Evolutionary conservation across 2,329 filamentous ascomycete species (phyloP).

Genomic region (Penicillium crustosum): DNA sequence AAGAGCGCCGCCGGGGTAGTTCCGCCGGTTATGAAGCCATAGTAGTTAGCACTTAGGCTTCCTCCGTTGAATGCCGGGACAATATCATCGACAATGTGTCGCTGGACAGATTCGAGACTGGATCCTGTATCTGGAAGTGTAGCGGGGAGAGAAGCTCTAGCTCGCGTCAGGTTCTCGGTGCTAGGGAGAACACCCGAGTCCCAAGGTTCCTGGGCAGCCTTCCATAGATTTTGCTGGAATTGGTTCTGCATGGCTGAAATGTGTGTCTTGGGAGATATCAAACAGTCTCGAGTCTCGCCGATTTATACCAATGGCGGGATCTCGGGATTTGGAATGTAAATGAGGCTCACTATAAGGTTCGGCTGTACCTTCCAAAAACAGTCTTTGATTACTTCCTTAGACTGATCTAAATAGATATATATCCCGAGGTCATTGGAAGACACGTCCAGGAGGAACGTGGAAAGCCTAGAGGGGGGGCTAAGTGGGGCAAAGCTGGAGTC

Average conservation of each 20-base stretch:
- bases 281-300: not conserved
- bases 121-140: conserved; percentile 31
- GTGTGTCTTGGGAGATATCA: not conserved
- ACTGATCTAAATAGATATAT: not conserved
- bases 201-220: conserved; percentile 30
- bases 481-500: not conserved
- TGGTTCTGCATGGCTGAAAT: conserved; percentile 17
- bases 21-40: conserved; percentile 86
- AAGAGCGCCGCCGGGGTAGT: conserved; percentile 74
- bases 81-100: conserved; percentile 44
- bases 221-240: conserved; percentile 33
- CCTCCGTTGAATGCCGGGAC: conserved; percentile 63
- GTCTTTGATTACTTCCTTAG: not conserved
- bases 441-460: not conserved
- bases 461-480: not conserved
- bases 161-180: conserved; percentile 29
- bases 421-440: not conserved
- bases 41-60: conserved; percentile 69
- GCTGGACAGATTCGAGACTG: conserved; percentile 33
- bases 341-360: not conserved
- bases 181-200: conserved; percentile 35
- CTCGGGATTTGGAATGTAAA: conserved; percentile 17
- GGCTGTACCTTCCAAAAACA: conserved; percentile 20
- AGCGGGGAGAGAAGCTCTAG: conserved; percentile 35
- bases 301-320: conserved; percentile 16